phyloP scores from a whole-genome alignment of 345 rosid genomes.

The Psidium friedrichsthalianum region DNA sequence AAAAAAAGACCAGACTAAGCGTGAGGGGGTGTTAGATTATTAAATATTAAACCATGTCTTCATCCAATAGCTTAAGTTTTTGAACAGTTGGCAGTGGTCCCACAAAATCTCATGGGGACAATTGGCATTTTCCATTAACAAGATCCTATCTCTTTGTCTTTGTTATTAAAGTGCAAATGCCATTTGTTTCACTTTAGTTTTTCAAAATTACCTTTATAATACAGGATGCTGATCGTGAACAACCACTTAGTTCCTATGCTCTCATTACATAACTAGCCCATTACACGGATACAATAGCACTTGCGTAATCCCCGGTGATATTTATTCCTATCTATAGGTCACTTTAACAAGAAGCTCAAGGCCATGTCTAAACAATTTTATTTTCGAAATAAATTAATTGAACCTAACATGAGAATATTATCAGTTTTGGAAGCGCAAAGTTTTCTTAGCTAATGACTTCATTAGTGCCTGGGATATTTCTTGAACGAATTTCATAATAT shows the following conservation, averaged over 20 bases:
- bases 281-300: not conserved
- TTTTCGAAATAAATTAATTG: not conserved
- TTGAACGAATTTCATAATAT: too few species aligned
- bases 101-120: too few species aligned
- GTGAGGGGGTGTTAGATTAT: too few species aligned
- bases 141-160: rapidly evolving
- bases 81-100: too few species aligned
- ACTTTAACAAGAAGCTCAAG: not conserved
- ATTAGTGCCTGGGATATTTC: too few species aligned
- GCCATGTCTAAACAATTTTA: not conserved
- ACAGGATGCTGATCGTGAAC: not conserved
- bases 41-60: too few species aligned
- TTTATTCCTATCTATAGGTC: too few species aligned
- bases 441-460: not conserved
- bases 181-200: not conserved
- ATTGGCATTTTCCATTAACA: rapidly evolving
- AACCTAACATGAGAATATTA: not conserved
- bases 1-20: too few species aligned
- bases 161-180: not conserved
- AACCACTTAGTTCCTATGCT: not conserved
- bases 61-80: too few species aligned
- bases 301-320: not conserved
- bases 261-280: not conserved
- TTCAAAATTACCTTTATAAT: not conserved
- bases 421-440: not conserved